Base-by-base conservation (phyloP, 208 protist species). In the Trypanosoma mega region DNA sequence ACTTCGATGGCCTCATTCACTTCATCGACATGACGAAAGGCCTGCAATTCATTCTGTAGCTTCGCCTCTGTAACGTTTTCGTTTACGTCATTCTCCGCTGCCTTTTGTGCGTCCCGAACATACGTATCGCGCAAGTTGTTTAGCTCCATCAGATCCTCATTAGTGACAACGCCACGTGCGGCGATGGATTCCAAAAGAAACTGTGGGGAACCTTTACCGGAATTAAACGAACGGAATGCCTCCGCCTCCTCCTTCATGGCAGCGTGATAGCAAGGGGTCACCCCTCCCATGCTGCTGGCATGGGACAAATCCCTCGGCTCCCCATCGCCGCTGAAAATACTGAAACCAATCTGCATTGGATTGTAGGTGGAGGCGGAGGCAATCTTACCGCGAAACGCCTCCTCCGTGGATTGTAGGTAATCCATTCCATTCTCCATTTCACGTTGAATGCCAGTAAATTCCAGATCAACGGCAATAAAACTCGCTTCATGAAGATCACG, bases 371-470 rank as follows among this genome's bases (percentile, higher is more conserved):
- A 71, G 2, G 75, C 31, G n/a, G 36, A 34, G 27, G 60, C 51
- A n/a, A 72, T 60, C 51, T 84, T 86, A 8, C 56, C 45, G 11
- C 46, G 30, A 59, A 82, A 92, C 18, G 58, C 23, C 43, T 75
- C 67, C 12, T 56, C 27, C 0, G 81, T 78, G 8, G 63, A 33
- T 12, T 33, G 37, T 44, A 70, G 54, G 31, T 85, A 68, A 2
- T 76, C 52, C 12, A 24, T 31, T 6, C 48, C 30, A 34, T 61
- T 20, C 5, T 43, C 36, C 5, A 36, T 20, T 1, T 68, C 63
- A 21, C 48, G 64, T 39, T 80, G 68, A 46, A 87, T 81, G 18
- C 84, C 84, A 9, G 69, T 78, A 60, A 87, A 91, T 60, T 91
- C 84, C 16, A 87, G 54, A 43, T 91, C 78, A 1, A 91, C 30